A percentile compares a stretch with the other conserved stretches of the same genome.
Conservation (phyloP, 306 rosid genomes). For the Malus orientalis region DNA sequence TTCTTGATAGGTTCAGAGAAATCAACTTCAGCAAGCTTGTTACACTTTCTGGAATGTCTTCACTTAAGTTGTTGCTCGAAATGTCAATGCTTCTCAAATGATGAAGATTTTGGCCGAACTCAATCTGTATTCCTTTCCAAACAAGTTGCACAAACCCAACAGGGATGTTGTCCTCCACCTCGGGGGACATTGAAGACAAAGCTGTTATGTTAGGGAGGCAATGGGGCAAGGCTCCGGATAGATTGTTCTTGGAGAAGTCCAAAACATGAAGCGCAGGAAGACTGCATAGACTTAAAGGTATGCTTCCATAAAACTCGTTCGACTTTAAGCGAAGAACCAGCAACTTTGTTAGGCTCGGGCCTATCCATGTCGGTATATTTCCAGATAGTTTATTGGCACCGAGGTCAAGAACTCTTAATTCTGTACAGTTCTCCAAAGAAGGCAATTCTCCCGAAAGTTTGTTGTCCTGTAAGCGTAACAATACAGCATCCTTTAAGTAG, state of each 20-base stretch:
- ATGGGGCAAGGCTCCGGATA: neutral
- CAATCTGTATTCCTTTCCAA: slow-evolving; percentile 17
- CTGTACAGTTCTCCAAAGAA: slow-evolving; percentile 7
- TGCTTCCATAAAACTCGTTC: slow-evolving; percentile 11
- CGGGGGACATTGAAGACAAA: neutral
- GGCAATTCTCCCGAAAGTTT: slow-evolving; percentile 16
- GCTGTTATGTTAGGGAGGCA: slow-evolving; percentile 12
- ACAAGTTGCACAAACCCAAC: neutral
- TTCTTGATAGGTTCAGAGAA: slow-evolving; percentile 17
- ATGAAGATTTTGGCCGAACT: neutral
- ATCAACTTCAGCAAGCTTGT: neutral
- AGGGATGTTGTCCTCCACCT: neutral
- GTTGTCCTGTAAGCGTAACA: neutral
- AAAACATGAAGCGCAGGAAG: neutral
- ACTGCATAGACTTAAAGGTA: neutral
- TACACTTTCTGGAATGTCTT: slow-evolving; percentile 13
- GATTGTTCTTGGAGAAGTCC: slow-evolving; percentile 5
- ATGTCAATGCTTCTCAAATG: slow-evolving; percentile 17
- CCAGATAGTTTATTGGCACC: slow-evolving; percentile 18
- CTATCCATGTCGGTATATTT: slow-evolving; percentile 7
- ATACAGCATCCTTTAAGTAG: neutral
- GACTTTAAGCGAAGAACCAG: neutral
- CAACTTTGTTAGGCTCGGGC: neutral
- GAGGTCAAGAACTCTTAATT: slow-evolving; percentile 7
- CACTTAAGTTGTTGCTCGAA: slow-evolving; percentile 17